Evolutionary conservation across 345 rosid genomes (phyloP).

Genomic region (Rhizophora mangle): DNA sequence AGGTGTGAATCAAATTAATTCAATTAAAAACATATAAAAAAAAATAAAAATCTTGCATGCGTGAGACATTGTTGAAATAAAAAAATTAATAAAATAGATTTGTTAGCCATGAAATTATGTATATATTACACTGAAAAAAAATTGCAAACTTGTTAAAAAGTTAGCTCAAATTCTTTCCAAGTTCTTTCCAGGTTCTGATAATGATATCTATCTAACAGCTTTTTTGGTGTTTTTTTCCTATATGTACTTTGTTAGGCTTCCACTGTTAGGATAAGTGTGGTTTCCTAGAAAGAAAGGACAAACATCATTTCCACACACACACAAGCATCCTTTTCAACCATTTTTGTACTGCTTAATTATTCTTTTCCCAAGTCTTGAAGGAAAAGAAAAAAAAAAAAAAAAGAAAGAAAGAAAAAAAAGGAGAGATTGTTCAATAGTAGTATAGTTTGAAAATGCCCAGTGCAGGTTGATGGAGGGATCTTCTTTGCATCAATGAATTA

Average conservation of each 20-base stretch:
- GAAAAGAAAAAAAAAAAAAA: too few relatives aligned
- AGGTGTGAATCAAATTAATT: too few relatives aligned
- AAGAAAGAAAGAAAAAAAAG: too few relatives aligned
- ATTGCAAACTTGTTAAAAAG: conserved; percentile 21
- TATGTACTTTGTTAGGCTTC: conserved; percentile 27
- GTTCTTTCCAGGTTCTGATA: conserved; percentile 36
- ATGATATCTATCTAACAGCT: conserved; percentile 40
- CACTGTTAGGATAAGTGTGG: conserved; percentile 30
- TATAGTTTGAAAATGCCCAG: too few relatives aligned
- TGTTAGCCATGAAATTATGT: neutral
- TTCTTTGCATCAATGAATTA: too few relatives aligned
- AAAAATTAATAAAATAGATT: too few relatives aligned
- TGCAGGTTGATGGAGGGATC: too few relatives aligned
- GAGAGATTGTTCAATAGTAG: too few relatives aligned
- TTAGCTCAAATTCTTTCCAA: conserved; percentile 23
- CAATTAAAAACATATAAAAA: too few relatives aligned
- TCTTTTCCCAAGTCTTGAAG: neutral
- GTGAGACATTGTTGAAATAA: too few relatives aligned
- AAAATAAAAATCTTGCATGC: too few relatives aligned
- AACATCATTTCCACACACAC: conserved; percentile 7
- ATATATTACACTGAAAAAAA: too few relatives aligned
- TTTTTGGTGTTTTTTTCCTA: neutral
- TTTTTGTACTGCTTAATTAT: conserved; percentile 7
- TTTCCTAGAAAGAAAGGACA: conserved; percentile 23
- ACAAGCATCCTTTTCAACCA: conserved; percentile 9